Evolutionary conservation across 208 protist species (phyloP).

Genomic region (Leishmania amazonensis): DNA sequence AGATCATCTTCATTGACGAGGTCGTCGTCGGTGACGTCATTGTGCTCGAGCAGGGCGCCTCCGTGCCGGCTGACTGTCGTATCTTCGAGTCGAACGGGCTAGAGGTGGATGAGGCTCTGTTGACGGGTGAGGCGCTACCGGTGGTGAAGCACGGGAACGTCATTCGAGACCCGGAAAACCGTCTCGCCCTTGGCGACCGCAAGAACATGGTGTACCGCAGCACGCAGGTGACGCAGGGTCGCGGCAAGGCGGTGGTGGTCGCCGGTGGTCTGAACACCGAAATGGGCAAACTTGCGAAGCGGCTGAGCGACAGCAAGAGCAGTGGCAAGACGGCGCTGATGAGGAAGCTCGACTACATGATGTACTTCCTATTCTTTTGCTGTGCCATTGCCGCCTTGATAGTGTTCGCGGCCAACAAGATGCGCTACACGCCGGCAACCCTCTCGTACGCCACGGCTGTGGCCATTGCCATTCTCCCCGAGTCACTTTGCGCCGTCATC

Average conservation of each 20-base stretch:
- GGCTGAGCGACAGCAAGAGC: conserved; percentile 45
- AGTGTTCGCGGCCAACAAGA: conserved; percentile 84
- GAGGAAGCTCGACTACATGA: conserved; percentile 87
- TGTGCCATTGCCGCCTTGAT: conserved; percentile 74
- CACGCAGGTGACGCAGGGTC: conserved; percentile 86
- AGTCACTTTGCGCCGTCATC: conserved; percentile 83
- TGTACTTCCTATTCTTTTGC: conserved; percentile 87
- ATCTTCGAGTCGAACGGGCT: conserved; percentile 87
- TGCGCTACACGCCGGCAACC: conserved; percentile 60
- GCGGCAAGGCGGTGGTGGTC: conserved; percentile 80
- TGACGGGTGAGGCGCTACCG: conserved; percentile 94
- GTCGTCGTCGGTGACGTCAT: conserved; percentile 97
- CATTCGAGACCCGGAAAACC: conserved; percentile 73
- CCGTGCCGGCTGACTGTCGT: conserved; percentile 95
- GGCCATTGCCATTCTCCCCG: conserved; percentile 90
- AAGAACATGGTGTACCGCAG: conserved; percentile 92
- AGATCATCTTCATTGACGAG: conserved; percentile 93
- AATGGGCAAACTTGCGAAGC: conserved; percentile 88
- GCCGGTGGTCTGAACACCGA: conserved; percentile 78
- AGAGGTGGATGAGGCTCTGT: conserved; percentile 92
- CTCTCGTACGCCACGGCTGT: conserved; percentile 83
- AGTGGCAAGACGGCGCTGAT: conserved; percentile 76
- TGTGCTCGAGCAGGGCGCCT: conserved; percentile 90
- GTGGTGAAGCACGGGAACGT: conserved; percentile 83
- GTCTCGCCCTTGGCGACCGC: conserved; percentile 83